Base-by-base conservation (phyloP, 78 protist genomes). In the Cavenderia fasciculata region DNA sequence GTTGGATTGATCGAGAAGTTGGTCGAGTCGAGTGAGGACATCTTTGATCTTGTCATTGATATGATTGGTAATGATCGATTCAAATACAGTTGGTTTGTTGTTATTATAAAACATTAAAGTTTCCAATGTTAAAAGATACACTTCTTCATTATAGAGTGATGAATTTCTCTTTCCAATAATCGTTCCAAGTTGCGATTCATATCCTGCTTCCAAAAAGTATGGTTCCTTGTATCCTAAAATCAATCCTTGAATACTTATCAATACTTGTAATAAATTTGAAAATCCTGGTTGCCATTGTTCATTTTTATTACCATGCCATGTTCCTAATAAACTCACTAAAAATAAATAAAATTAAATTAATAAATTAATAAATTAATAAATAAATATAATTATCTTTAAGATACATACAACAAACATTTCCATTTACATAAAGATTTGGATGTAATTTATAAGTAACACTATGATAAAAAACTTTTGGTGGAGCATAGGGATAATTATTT, bases 151-250 rank as follows among this genome's bases (percentile, higher is more conserved):
- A 77, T 74, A 87, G 49, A 74, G 62, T 6, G 85, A 77, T 31
- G 86, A 59, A 47, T 68, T 71, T 75, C 86, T 65, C 2, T 31
- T 57, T 27, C 88, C 94, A 29, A 74, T 73, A 6, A 54, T 51
- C 8, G 89, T 82, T 10, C 94, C 94, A 57, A 82, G 70, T 47
- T 90, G 94, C 12, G 78, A 23, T 49, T 90, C 94, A 27, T 90
- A 90, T 19, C 94, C 94, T 14, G 94, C 94, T n/a, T 90, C 94
- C 1, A 90, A 27, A 57, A 54, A 90, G 76, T 90, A 90, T 0
- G 94, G 94, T 51, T 90, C 94, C 29, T 82, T 59, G 8, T 49
- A 69, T 19, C 94, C 94, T 0, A 90, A 43, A 25, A 90, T 90
- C 44, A 90, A 31, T 33, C 90, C 94, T 59, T 90, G 94, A 33